phyloP scores from a whole-genome alignment of 805 yeast species.

The Starmerella etchellsii region DNA sequence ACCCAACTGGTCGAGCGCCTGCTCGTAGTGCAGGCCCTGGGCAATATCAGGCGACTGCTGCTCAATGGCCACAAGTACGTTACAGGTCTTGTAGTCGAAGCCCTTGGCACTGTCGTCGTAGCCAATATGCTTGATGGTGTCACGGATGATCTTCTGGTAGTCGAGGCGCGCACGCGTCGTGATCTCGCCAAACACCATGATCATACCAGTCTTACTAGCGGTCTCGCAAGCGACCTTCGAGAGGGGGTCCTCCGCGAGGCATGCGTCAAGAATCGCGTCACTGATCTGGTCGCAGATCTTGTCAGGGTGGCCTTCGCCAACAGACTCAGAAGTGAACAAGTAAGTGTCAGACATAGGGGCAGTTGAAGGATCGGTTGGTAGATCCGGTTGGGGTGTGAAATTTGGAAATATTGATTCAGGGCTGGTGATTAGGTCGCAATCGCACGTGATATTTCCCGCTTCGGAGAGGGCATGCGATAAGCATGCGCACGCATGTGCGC shows the following conservation, averaged over 20 bases:
- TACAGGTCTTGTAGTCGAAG: conserved; percentile 98
- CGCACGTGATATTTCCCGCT: no score
- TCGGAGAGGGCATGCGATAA: no score
- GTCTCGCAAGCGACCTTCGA: conserved; percentile 99
- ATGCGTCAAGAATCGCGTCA: conserved; percentile 96
- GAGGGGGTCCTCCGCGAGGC: conserved; percentile 86
- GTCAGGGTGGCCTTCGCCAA: conserved; percentile 52
- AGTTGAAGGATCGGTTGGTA: no score
- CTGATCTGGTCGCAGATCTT: conserved; percentile 90
- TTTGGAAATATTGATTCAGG: no score
- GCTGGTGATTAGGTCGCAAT: no score
- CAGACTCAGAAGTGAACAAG: conserved; percentile 56
- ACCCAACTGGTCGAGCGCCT: conserved; percentile 91
- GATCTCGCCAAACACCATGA: conserved; percentile 98
- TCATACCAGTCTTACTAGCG: conserved; percentile 98
- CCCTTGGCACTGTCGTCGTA: conserved; percentile 94
- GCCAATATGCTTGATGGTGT: conserved; percentile 96
- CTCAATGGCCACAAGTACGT: conserved; percentile 96
- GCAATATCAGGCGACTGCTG: conserved; percentile 99
- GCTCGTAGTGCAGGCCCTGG: conserved; percentile 94
- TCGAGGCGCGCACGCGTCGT: conserved; percentile 92
- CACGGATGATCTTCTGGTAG: conserved; percentile 95
- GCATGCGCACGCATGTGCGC: no score
- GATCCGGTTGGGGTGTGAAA: no score
- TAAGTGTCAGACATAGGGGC: conserved; percentile 29